phyloP scores from a whole-genome alignment of 2,329 filamentous ascomycete species.

The Beauveria brongniartii region DNA sequence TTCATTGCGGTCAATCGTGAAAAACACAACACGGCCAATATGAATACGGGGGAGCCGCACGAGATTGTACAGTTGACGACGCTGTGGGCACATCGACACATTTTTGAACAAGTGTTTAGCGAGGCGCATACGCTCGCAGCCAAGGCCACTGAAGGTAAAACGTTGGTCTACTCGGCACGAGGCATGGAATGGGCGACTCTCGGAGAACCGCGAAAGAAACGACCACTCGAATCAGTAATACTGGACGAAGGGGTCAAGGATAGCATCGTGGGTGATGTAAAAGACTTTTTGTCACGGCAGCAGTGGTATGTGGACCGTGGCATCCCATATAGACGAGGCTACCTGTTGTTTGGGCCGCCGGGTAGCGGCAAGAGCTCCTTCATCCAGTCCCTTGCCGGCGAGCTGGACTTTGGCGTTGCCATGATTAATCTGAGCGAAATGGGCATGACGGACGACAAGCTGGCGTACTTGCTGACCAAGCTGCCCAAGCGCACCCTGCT shows the following conservation, averaged over 20 bases:
- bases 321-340: slow-evolving; percentile 85
- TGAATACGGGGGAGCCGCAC: slow-evolving; percentile 79
- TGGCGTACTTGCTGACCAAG: slow-evolving; percentile 79
- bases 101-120: slow-evolving; percentile 83
- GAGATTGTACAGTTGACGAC: slow-evolving; percentile 91
- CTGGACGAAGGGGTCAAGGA: slow-evolving; percentile 79
- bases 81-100: slow-evolving; percentile 76
- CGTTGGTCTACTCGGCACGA: slow-evolving; percentile 78
- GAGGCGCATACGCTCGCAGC: slow-evolving; percentile 78
- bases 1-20: slow-evolving; percentile 83
- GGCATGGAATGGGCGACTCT: slow-evolving; percentile 80
- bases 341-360: slow-evolving; percentile 80
- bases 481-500: slow-evolving; percentile 76
- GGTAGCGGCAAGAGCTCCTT: slow-evolving; percentile 94
- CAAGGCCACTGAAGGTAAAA: slow-evolving; percentile 82
- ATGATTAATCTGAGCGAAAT: slow-evolving; percentile 87
- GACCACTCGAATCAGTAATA: slow-evolving; percentile 81
- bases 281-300: slow-evolving; percentile 69
- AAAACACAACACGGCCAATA: slow-evolving; percentile 75
- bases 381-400: slow-evolving; percentile 89
- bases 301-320: slow-evolving; percentile 93
- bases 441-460: slow-evolving; percentile 80
- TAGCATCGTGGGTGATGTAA: slow-evolving; percentile 68
- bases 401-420: slow-evolving; percentile 85
- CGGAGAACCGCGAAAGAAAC: slow-evolving; percentile 76